Evolutionary conservation across 805 yeast species (phyloP).

Genomic region (Lipomyces starkeyi): DNA sequence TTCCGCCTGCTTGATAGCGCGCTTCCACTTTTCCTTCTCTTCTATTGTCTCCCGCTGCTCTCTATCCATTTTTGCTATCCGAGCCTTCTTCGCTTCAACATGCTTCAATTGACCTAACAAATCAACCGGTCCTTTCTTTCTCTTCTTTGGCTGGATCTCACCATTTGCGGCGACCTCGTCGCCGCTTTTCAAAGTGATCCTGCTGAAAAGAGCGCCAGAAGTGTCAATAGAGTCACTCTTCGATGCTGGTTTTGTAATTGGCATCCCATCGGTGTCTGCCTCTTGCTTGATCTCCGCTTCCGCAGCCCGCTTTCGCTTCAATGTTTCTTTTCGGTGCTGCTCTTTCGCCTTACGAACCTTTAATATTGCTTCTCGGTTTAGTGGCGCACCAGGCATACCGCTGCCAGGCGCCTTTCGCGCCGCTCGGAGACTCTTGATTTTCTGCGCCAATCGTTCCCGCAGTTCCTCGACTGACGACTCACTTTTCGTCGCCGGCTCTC

Average conservation of each 20-base stretch:
- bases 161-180: slow-evolving; percentile 66
- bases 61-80: slow-evolving; percentile 64
- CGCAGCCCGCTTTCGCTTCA: slow-evolving; percentile 51
- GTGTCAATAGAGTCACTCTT: slow-evolving; percentile 45
- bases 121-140: slow-evolving; percentile 85
- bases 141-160: slow-evolving; percentile 59
- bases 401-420: slow-evolving; percentile 93
- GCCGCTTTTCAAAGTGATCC: slow-evolving; percentile 83
- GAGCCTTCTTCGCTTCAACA: slow-evolving; percentile 74
- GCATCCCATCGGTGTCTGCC: slow-evolving; percentile 28
- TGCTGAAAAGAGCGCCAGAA: slow-evolving; percentile 68
- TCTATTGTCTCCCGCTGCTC: slow-evolving; percentile 61
- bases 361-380: slow-evolving; percentile 80
- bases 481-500: background rate
- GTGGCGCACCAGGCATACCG: slow-evolving; percentile 77
- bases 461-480: slow-evolving; percentile 62
- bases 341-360: slow-evolving; percentile 59
- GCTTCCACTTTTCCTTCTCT: slow-evolving; percentile 84
- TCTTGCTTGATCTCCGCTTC: slow-evolving; percentile 48
- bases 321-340: slow-evolving; percentile 53
- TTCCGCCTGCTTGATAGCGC: slow-evolving; percentile 82
- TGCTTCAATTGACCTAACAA: slow-evolving; percentile 78
- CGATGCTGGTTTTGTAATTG: slow-evolving; percentile 28
- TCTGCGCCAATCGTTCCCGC: slow-evolving; percentile 77
- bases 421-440: slow-evolving; percentile 70